Conservation (phyloP, 2,329 filamentous ascomycete genomes). For the Dryadomyces quercivorus region DNA sequence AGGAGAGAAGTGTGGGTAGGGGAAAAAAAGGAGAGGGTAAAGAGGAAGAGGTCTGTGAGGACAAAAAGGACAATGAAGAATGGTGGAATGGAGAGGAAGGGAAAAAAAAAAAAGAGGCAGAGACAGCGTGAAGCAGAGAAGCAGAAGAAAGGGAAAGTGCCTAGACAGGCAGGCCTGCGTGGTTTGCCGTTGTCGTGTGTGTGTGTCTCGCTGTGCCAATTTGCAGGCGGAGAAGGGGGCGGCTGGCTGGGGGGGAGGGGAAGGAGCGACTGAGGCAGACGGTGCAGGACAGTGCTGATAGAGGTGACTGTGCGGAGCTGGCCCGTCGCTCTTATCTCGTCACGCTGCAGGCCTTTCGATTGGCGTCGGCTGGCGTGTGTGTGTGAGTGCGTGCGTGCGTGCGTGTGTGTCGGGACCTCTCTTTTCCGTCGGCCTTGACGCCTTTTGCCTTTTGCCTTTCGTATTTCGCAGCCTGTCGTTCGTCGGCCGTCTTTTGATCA, state of each 20-base stretch:
- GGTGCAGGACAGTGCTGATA: not conserved
- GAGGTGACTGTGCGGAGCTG: not conserved
- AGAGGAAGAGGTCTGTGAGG: not conserved
- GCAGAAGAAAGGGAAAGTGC: not conserved
- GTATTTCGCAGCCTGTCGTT: not conserved
- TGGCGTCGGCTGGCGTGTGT: not conserved
- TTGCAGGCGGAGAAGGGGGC: constrained; percentile 3
- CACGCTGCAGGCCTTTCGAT: not conserved
- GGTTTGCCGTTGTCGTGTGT: not conserved
- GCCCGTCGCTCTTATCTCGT: not conserved
- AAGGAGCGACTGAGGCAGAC: not conserved
- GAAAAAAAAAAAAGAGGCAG: not conserved
- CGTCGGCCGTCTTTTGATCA: not conserved
- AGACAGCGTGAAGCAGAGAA: not conserved
- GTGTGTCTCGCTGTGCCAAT: constrained; percentile 1
- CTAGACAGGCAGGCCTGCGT: not conserved
- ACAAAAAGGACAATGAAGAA: too few relatives aligned
- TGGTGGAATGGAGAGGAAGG: not conserved
- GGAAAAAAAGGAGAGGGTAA: not conserved
- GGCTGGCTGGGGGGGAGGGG: not conserved
- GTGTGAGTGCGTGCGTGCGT: not conserved
- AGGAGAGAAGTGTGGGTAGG: not conserved
- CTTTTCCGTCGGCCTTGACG: not conserved
- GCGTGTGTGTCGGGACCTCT: not conserved
- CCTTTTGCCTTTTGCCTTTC: not conserved